phyloP scores from a whole-genome alignment of 257 asterid genomes.

The Capsicum baccatum region DNA sequence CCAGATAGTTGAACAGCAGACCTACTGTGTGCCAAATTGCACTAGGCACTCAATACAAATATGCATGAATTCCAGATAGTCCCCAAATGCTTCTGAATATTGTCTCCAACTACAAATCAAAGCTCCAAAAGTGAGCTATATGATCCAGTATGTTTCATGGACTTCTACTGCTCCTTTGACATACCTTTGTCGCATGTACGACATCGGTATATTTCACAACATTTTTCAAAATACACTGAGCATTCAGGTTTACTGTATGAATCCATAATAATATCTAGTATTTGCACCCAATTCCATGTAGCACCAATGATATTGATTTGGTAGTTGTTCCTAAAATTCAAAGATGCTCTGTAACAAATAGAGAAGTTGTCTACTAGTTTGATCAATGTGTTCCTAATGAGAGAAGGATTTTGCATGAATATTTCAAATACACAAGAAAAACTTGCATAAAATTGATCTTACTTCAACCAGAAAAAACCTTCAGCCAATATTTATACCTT shows the following conservation, averaged over 20 bases:
- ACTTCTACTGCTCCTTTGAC: not conserved
- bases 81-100: not conserved
- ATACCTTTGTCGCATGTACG: not conserved
- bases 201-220: not conserved
- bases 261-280: not conserved
- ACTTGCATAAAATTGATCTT: not conserved
- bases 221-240: slow-evolving; percentile 1
- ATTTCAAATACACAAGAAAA: not conserved
- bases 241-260: not conserved
- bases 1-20: not conserved
- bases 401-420: not conserved
- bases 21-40: not conserved
- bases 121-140: not conserved
- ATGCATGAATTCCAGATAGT: slow-evolving; percentile 4
- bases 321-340: not conserved
- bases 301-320: not conserved
- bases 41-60: not conserved
- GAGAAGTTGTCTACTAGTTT: not conserved
- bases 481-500: slow-evolving; percentile 11
- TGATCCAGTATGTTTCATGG: not conserved
- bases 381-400: slow-evolving; percentile 10
- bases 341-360: slow-evolving; percentile 1
- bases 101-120: not conserved
- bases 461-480: slow-evolving; percentile 18
- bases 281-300: not conserved